Percentiles rank a stretch among this genome's conserved stretches.
These are phyloP conservation scores for Parastagonospora avenae DNA, from an alignment of 2,329 filamentous ascomycete species.

Conservation along the genomic window DNA sequence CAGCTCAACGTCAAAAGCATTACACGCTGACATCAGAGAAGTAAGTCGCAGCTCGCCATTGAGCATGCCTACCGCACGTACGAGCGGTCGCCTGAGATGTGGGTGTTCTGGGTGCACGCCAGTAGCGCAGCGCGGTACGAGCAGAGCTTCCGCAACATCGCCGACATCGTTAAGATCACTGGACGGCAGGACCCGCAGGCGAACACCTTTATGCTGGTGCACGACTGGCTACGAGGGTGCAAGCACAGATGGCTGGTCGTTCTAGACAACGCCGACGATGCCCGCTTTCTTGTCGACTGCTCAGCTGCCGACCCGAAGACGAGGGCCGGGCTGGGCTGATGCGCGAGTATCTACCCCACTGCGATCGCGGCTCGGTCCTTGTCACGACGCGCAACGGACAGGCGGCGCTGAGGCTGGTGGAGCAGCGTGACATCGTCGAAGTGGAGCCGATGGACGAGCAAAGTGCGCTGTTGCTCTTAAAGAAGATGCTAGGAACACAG, in stretches of 20 bases:
- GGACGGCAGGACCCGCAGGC: conserved; percentile 13
- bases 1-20: too few relatives aligned
- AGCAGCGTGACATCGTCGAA: conserved; percentile 2
- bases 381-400: conserved; percentile 14
- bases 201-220: conserved; percentile 15
- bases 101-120: conserved; percentile 20
- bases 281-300: conserved; percentile 4
- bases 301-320: too few relatives aligned
- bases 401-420: conserved; percentile 14
- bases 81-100: conserved; percentile 15
- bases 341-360: conserved; percentile 10
- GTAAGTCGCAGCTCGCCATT: conserved; percentile 21
- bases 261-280: conserved; percentile 24
- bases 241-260: conserved; percentile 19
- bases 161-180: conserved; percentile 15
- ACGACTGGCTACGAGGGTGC: conserved; percentile 6
- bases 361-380: conserved; percentile 14
- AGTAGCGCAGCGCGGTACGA: conserved; percentile 17
- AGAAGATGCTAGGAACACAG: conserved; percentile 8
- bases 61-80: conserved; percentile 12
- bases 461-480: conserved; percentile 6
- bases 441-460: conserved; percentile 16
- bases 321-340: too few relatives aligned
- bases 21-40: too few relatives aligned
- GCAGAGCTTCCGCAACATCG: conserved; percentile 19